Percentiles rank a stretch among this genome's conserved stretches.
Conservation (phyloP, 352 stramenopile species). For the Pythium insidiosum region DNA sequence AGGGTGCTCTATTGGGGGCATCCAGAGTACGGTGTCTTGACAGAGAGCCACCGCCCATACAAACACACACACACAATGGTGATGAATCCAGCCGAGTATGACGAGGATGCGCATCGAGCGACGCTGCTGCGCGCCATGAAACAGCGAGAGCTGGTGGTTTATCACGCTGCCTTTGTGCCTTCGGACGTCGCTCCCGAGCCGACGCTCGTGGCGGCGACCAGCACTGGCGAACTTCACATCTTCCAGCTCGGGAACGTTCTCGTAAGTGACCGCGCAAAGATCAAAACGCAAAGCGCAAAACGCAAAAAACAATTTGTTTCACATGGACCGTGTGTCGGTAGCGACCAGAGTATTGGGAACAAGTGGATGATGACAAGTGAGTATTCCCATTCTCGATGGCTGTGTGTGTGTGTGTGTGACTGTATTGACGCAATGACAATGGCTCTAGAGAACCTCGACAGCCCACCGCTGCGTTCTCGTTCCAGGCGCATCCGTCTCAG, state of each 20-base stretch:
- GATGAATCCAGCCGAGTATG: slow-evolving; percentile 52
- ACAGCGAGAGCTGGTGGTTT: slow-evolving; percentile 38
- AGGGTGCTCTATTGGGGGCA: too few species aligned
- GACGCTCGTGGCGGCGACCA: slow-evolving; percentile 59
- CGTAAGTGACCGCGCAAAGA: slow-evolving; percentile 2
- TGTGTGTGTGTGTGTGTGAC: too few species aligned
- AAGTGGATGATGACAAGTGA: too few species aligned
- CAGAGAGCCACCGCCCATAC: too few species aligned
- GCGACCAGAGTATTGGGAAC: slow-evolving; percentile 17
- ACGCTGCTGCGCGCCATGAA: slow-evolving; percentile 47
- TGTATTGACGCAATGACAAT: too few species aligned
- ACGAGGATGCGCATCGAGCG: slow-evolving; percentile 40
- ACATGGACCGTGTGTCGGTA: too few species aligned
- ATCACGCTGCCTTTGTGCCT: slow-evolving; percentile 45
- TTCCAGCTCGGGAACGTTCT: slow-evolving; percentile 40
- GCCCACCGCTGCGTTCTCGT: slow-evolving; percentile 43
- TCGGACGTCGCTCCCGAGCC: slow-evolving; percentile 16
- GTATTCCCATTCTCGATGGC: too few species aligned
- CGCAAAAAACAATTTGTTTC: too few species aligned
- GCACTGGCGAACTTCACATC: slow-evolving; percentile 46
- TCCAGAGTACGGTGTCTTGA: too few species aligned
- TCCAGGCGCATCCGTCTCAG: slow-evolving; percentile 61
- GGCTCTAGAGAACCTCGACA: slow-evolving; percentile 30
- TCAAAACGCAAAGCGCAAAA: too few species aligned
- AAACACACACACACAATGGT: not conserved